These are phyloP conservation scores for Fragaria iinumae DNA, from an alignment of 306 rosid genomes.

Conservation along the genomic window DNA sequence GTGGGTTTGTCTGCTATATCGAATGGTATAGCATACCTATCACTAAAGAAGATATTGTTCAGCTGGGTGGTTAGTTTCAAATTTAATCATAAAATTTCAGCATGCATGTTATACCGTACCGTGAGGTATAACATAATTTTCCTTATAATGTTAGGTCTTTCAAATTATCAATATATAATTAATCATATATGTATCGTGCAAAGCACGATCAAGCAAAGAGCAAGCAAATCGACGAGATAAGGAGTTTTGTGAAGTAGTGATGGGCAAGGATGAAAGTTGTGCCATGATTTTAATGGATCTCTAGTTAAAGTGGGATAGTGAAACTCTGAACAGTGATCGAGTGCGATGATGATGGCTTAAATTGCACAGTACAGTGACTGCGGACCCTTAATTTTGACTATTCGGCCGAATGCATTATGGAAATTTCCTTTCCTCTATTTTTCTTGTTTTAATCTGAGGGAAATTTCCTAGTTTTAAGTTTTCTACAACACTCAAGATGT, in stretches of 20 bases:
- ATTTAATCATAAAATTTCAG: too few species aligned
- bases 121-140: too few species aligned
- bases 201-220: too few species aligned
- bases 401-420: background rate
- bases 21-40: too few species aligned
- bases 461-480: background rate
- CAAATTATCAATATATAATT: too few species aligned
- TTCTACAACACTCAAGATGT: background rate
- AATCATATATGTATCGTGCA: background rate
- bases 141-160: background rate
- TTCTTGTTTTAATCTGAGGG: slow-evolving; percentile 3
- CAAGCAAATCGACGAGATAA: too few species aligned
- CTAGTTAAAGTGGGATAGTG: background rate
- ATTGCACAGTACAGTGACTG: background rate
- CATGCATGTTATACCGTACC: too few species aligned
- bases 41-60: too few species aligned
- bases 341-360: background rate
- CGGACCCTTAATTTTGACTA: background rate
- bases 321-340: background rate
- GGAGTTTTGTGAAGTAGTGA: background rate
- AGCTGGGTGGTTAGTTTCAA: too few species aligned
- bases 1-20: background rate
- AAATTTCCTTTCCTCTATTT: background rate
- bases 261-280: background rate
- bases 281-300: background rate